A percentile compares a stretch with the other conserved stretches of the same genome.
Conservation (phyloP, 768 basidiomycete genomes). For the Russula brevipes region DNA sequence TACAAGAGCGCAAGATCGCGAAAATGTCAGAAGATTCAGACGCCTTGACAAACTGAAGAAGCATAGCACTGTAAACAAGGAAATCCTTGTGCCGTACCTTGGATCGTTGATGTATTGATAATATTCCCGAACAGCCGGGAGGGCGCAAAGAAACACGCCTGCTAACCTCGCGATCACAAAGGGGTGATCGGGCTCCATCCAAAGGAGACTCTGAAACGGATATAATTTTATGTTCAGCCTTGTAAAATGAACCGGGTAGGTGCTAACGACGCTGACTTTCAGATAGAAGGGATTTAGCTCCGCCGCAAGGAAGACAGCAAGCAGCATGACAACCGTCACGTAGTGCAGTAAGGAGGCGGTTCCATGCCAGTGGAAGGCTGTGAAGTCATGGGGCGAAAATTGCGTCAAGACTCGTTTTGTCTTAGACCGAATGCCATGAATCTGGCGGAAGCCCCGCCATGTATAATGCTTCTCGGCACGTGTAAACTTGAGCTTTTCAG, state of each 20-base stretch:
- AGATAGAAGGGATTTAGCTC: conserved; percentile 87
- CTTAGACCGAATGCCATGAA: conserved; percentile 70
- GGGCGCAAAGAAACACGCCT: conserved; percentile 77
- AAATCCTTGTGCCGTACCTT: conserved; percentile 44
- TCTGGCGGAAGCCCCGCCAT: conserved; percentile 80
- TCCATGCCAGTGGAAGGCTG: conserved; percentile 81
- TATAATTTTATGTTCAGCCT: background rate
- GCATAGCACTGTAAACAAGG: conserved; percentile 3
- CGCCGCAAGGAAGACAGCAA: conserved; percentile 75
- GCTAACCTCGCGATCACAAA: conserved; percentile 68
- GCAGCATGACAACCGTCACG: conserved; percentile 64
- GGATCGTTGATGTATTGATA: conserved; percentile 81
- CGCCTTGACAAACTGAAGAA: conserved; percentile 8
- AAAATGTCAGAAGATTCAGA: conserved; percentile 16
- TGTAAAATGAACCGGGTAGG: background rate
- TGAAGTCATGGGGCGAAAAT: conserved; percentile 85
- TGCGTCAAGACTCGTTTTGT: conserved; percentile 75
- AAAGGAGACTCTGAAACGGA: conserved; percentile 49
- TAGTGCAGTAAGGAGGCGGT: conserved; percentile 72
- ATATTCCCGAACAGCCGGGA: conserved; percentile 79
- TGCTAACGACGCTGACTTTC: conserved; percentile 46
- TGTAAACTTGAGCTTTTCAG: conserved; percentile 12
- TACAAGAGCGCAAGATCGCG: conserved; percentile 31
- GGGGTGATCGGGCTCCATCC: conserved; percentile 91
- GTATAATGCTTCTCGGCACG: conserved; percentile 57